A percentile compares a stretch with the other conserved stretches of the same genome.
Conservation (phyloP, 148 eudicot species). For the Vaccinium corymbosum region DNA sequence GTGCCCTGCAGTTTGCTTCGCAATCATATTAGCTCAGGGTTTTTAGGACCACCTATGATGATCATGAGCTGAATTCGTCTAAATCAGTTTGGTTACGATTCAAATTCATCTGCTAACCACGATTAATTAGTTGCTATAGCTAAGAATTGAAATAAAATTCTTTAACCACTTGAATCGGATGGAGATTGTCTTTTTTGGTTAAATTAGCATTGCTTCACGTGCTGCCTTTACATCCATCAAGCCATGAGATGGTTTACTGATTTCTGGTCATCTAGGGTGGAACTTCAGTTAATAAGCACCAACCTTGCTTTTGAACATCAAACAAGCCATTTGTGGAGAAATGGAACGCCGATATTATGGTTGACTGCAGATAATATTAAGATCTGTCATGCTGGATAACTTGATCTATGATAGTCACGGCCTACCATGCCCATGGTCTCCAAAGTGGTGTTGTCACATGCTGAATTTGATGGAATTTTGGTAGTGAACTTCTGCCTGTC, state of each 20-base stretch:
- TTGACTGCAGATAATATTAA: neutral
- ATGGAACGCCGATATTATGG: neutral
- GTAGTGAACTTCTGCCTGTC: neutral
- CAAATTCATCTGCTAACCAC: neutral
- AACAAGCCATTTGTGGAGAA: neutral
- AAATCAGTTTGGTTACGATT: neutral
- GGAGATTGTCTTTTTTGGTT: neutral
- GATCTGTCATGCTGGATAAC: neutral
- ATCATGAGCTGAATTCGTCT: neutral
- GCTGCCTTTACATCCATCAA: neutral
- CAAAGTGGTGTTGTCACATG: neutral
- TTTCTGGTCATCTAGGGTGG: too few relatives aligned
- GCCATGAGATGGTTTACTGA: neutral
- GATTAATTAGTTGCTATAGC: neutral
- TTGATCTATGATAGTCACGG: neutral
- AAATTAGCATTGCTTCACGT: neutral
- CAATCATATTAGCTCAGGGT: neutral
- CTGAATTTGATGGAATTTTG: neutral
- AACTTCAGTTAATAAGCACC: too few relatives aligned
- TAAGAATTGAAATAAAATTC: neutral
- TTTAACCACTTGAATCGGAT: neutral
- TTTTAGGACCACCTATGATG: neutral
- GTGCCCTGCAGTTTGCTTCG: neutral
- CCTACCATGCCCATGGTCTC: neutral
- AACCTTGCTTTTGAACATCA: too few relatives aligned